These are phyloP conservation scores for Dendrothele bispora DNA, from an alignment of 768 basidiomycete genomes.

Conservation along the genomic window DNA sequence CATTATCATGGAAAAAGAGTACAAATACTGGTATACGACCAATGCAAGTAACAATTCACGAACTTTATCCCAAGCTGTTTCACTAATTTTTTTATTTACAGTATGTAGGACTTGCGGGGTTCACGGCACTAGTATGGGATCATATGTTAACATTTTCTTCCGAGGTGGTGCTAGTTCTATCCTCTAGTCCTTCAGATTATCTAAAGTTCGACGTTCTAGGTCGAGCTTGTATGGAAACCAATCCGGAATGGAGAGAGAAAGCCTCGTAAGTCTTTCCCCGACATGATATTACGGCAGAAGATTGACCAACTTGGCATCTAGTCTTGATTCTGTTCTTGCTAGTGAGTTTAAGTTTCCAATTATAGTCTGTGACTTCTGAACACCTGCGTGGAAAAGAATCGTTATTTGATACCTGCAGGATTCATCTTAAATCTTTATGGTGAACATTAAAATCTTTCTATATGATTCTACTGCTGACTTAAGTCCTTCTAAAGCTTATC, in stretches of 20 bases:
- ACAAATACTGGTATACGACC: too few species aligned
- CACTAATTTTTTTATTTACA: too few species aligned
- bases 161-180: neutral
- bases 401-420: neutral
- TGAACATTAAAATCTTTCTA: neutral
- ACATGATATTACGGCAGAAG: neutral
- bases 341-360: neutral
- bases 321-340: neutral
- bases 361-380: neutral
- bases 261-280: neutral
- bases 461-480: neutral
- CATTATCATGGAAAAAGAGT: too few species aligned
- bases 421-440: neutral
- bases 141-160: neutral
- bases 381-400: neutral
- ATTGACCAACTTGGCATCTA: neutral
- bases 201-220: neutral
- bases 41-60: too few species aligned
- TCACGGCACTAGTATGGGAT: neutral
- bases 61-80: too few species aligned
- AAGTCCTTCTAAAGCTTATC: neutral
- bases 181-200: neutral
- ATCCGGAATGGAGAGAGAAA: neutral
- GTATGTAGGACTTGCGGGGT: constrained; percentile 1
- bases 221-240: constrained; percentile 4